These are phyloP conservation scores for Tulasnella sp. DNA, from an alignment of 768 basidiomycete genomes.

Conservation along the genomic window DNA sequence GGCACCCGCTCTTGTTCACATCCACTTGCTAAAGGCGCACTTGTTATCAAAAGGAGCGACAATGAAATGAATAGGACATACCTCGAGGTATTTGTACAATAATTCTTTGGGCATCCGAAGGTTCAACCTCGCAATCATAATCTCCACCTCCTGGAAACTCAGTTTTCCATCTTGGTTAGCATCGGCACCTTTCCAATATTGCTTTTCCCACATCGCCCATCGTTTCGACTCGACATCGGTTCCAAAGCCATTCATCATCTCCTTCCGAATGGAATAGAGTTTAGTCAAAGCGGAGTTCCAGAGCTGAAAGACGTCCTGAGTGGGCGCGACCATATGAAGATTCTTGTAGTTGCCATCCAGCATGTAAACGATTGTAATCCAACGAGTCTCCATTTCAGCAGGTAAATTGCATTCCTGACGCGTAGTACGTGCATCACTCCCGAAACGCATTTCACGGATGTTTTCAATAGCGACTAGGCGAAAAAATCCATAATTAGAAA, in stretches of 20 bases:
- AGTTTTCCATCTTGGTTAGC: slow-evolving; percentile 46
- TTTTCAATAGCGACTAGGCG: slow-evolving; percentile 64
- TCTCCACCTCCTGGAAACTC: slow-evolving; percentile 58
- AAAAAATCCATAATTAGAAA: neutral
- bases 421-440: slow-evolving; percentile 54
- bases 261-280: slow-evolving; percentile 52
- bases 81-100: slow-evolving; percentile 31
- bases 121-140: slow-evolving; percentile 57
- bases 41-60: too few species aligned
- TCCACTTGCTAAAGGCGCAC: slow-evolving; percentile 58
- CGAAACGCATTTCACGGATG: slow-evolving; percentile 76
- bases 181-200: slow-evolving; percentile 69
- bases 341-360: slow-evolving; percentile 69
- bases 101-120: slow-evolving; percentile 43
- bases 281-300: slow-evolving; percentile 53
- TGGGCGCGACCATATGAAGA: slow-evolving; percentile 67
- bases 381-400: slow-evolving; percentile 48
- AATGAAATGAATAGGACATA: neutral
- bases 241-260: slow-evolving; percentile 55
- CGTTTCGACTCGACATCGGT: slow-evolving; percentile 41
- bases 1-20: slow-evolving; percentile 36
- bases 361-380: slow-evolving; percentile 79
- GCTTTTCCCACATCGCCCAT: slow-evolving; percentile 62
- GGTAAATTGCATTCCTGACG: slow-evolving; percentile 55
- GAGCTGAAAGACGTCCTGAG: slow-evolving; percentile 43